phyloP scores from a whole-genome alignment of 140 eudicot genomes.

The Cichorium intybus region DNA sequence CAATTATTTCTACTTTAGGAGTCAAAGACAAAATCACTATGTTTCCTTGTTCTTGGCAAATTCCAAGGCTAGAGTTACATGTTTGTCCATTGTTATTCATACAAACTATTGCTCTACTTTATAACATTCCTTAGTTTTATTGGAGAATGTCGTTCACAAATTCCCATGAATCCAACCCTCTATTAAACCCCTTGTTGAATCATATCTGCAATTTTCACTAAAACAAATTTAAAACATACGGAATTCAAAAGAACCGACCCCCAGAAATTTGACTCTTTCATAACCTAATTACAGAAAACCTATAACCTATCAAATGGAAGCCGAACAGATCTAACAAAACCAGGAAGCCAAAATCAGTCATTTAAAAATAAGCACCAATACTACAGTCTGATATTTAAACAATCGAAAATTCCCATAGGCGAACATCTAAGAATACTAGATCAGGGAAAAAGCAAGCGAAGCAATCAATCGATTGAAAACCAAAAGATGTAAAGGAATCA shows the following conservation, averaged over 20 bases:
- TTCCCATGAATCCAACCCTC: neutral
- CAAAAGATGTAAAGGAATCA: neutral
- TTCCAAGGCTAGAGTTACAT: too few species aligned
- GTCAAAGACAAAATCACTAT: neutral
- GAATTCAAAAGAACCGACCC: too few species aligned
- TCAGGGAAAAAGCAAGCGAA: neutral
- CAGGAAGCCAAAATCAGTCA: neutral
- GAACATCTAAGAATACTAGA: neutral
- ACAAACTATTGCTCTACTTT: neutral
- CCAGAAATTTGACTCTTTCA: neutral
- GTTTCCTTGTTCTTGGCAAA: neutral
- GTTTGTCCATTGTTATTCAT: neutral
- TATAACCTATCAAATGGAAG: neutral
- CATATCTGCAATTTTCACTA: too few species aligned
- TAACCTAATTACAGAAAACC: neutral
- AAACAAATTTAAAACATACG: too few species aligned
- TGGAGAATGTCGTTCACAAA: neutral
- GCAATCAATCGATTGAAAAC: constrained; percentile 1
- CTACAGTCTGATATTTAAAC: neutral
- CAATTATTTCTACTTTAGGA: neutral
- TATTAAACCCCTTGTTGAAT: too few species aligned
- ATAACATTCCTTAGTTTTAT: neutral
- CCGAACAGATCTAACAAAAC: neutral
- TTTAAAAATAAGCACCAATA: neutral
- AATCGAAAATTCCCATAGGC: neutral